Conservation (phyloP, 257 asterid species). For the Fraxinus cuspidata region DNA sequence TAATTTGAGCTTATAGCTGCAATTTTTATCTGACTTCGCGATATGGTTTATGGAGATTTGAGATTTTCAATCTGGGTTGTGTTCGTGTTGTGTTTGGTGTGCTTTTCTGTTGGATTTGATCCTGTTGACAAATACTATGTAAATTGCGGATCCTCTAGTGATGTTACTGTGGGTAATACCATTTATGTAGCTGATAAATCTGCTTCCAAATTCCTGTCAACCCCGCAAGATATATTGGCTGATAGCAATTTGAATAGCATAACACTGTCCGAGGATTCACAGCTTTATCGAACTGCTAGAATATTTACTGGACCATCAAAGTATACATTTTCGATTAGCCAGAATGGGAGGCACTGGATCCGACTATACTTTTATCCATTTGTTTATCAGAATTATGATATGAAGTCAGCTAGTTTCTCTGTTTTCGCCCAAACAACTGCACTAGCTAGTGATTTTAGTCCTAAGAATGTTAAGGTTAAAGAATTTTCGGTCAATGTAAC, state of each 20-base stretch:
- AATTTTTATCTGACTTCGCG: conserved; percentile 14
- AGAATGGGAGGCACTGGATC: conserved; percentile 44
- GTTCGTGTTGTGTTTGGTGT: conserved; percentile 23
- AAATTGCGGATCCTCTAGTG: conserved; percentile 46
- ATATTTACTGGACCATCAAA: conserved; percentile 34
- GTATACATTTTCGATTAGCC: conserved; percentile 41
- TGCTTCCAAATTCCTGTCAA: conserved; percentile 35
- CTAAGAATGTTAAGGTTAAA: conserved; percentile 33
- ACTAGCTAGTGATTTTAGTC: conserved; percentile 40
- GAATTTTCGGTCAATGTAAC: conserved; percentile 59
- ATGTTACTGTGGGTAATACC: conserved; percentile 30
- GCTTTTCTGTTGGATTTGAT: conserved; percentile 38
- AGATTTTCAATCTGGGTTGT: conserved; percentile 24
- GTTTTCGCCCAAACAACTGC: conserved; percentile 41
- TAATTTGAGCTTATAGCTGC: not conserved
- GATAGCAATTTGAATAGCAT: conserved; percentile 29
- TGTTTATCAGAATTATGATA: conserved; percentile 28
- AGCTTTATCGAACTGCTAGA: conserved; percentile 44
- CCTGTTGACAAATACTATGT: conserved; percentile 41
- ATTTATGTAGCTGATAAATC: conserved; percentile 42
- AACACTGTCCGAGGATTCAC: conserved; percentile 23
- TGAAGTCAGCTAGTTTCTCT: conserved; percentile 41
- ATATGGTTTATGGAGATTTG: conserved; percentile 30
- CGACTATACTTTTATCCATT: conserved; percentile 52
- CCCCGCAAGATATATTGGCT: conserved; percentile 38